Percentiles rank a stretch among this genome's conserved stretches.
These are phyloP conservation scores for Torulaspora microellipsoides DNA, from an alignment of 805 yeast species.

Conservation along the genomic window DNA sequence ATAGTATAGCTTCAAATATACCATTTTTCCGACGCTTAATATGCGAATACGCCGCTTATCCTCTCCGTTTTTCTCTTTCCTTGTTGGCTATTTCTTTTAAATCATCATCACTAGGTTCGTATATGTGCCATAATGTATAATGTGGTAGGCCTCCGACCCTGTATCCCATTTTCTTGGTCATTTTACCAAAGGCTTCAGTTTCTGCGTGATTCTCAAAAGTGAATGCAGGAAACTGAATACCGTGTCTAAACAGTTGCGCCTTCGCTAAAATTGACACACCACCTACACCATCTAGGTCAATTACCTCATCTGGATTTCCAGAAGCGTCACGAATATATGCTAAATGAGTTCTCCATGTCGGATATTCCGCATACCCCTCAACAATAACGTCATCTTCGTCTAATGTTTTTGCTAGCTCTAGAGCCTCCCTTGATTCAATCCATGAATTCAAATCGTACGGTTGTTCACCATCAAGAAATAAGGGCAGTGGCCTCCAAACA, in stretches of 20 bases:
- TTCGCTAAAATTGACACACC: conserved; percentile 78
- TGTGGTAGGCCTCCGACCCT: conserved; percentile 85
- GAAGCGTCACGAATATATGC: conserved; percentile 62
- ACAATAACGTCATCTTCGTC: conserved; percentile 83
- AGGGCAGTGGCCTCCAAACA: conserved; percentile 97
- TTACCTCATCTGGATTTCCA: conserved; percentile 59
- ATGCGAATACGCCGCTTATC: conserved; percentile 2
- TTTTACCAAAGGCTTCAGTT: conserved; percentile 81
- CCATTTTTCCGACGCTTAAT: background rate
- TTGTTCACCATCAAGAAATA: conserved; percentile 74
- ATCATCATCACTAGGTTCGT: conserved; percentile 86
- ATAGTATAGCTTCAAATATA: background rate
- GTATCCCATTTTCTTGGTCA: conserved; percentile 75
- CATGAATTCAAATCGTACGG: conserved; percentile 96
- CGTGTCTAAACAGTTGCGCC: conserved; percentile 69
- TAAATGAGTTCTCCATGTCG: conserved; percentile 79
- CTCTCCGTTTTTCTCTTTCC: conserved; percentile 62
- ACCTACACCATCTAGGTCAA: conserved; percentile 79
- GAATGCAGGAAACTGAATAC: conserved; percentile 81
- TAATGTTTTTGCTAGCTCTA: conserved; percentile 57
- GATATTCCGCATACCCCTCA: conserved; percentile 83
- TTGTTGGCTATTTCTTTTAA: conserved; percentile 60
- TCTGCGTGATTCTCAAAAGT: conserved; percentile 83
- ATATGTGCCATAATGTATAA: conserved; percentile 86
- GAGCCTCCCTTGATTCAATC: conserved; percentile 81